Base-by-base conservation (phyloP, 2,329 filamentous ascomycete species). In the Endoconidiophora polonica region DNA sequence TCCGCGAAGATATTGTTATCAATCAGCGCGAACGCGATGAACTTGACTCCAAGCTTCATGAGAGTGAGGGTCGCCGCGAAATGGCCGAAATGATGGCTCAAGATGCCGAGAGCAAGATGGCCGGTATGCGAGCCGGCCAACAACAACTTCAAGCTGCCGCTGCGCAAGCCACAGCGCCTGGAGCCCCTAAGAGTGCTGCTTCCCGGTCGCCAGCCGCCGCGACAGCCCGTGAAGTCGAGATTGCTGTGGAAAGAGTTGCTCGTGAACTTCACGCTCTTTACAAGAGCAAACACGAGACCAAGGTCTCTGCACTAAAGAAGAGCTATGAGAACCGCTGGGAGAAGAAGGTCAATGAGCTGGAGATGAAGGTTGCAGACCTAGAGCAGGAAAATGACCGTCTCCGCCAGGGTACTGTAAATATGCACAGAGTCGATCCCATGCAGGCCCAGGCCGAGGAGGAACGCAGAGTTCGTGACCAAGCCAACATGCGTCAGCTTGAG, bases 251-350 rank as follows among this genome's bases (percentile, higher is more conserved):
- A 65, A 86, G 88, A 56, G 87, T 96, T 39, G 88, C 90, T n/a
- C 77, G 86, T 26, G 91, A 98, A 61, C 73, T 98, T 39, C 91
- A 98, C 62, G 74, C 81, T 0, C 73, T 94, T 9, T 98, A 98
- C 74, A 96, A 95, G 68, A 80, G 83, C 61, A 98, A 98, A 68
- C 91, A 98, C 63, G 90, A 96, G 68, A 86, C 81, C 55, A 98
- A 98, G 69, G 90, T 96, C 42, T 77, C 85, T 1, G 90, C 88
- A 3, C 72, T 98, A 56, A 96, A 82, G 67, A 81, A 81, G 66
- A 81, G 76, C 55, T 83, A 96, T 66, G 86, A 95, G 63, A 76
- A 76, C 44, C 80, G 90, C 49, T 91, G 86, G 76, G 86, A 94
- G 65, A 93, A 93, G 71, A 85, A 83, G 60, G 77, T 90, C 51